Evolutionary conservation across 1,284 basidiomycete species (phyloP).

Genomic region (Quambalaria eucalypti): DNA sequence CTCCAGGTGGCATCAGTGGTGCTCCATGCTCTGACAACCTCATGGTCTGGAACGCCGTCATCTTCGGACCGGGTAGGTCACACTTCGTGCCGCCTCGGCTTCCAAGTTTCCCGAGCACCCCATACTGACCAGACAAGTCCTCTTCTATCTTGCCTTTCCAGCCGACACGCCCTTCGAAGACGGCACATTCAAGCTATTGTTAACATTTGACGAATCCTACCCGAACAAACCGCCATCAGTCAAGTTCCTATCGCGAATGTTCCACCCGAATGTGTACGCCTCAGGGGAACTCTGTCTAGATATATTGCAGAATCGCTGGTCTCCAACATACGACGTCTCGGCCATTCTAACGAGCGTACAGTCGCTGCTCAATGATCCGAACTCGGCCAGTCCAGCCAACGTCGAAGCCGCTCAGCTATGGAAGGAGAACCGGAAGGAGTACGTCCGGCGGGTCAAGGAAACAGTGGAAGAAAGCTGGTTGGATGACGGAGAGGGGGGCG

Average conservation of each 20-base stretch:
- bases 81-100: neutral
- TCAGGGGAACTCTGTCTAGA: constrained; percentile 96
- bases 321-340: constrained; percentile 94
- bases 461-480: constrained; percentile 47
- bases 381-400: constrained; percentile 94
- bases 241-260: constrained; percentile 94
- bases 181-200: constrained; percentile 89
- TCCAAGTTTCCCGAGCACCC: constrained; percentile 6
- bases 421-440: constrained; percentile 97
- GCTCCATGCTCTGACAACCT: constrained; percentile 96
- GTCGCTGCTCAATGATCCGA: constrained; percentile 88
- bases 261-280: constrained; percentile 96
- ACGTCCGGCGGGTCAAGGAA: constrained; percentile 78
- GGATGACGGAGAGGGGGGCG: constrained; percentile 37
- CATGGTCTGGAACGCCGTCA: constrained; percentile 99
- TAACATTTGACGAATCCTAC: constrained; percentile 94
- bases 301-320: constrained; percentile 96
- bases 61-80: constrained; percentile 81
- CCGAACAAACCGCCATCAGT: constrained; percentile 96
- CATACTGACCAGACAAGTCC: constrained; percentile 3
- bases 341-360: constrained; percentile 95
- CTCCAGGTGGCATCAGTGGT: constrained; percentile 89
- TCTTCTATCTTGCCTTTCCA: constrained; percentile 43
- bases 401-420: constrained; percentile 93
- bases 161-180: constrained; percentile 98